Percentiles rank a stretch among this genome's conserved stretches.
Evolutionary conservation across 495 filamentous ascomycete species (phyloP).

Genomic region (Aspergillus sclerotioniger): DNA sequence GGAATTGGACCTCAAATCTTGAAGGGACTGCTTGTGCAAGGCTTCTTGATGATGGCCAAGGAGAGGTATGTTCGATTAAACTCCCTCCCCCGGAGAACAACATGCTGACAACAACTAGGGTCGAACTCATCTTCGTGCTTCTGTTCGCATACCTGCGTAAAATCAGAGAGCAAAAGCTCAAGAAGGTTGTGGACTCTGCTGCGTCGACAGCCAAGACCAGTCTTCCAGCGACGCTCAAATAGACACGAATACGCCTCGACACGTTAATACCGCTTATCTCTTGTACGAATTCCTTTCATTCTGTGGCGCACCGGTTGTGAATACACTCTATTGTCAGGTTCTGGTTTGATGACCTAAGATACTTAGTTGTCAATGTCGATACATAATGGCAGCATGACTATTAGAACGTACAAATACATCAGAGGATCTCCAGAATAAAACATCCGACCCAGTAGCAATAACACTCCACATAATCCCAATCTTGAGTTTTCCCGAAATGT

Average conservation of each 20-base stretch:
- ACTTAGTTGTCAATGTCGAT: neutral
- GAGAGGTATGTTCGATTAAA: constrained; percentile 67
- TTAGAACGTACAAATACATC: neutral
- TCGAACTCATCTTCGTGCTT: constrained; percentile 86
- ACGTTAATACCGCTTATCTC: constrained; percentile 10
- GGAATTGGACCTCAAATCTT: constrained; percentile 91
- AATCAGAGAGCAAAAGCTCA: constrained; percentile 67
- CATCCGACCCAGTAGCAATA: neutral
- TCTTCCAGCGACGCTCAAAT: constrained; percentile 47
- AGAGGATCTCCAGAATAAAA: neutral
- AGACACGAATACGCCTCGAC: constrained; percentile 13
- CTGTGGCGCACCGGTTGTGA: neutral
- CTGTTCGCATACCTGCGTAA: constrained; percentile 78
- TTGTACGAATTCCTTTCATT: constrained; percentile 15
- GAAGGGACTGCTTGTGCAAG: constrained; percentile 92
- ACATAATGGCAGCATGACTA: constrained; percentile 6
- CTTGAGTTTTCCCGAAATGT: neutral
- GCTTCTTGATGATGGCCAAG: constrained; percentile 98
- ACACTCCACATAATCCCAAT: neutral
- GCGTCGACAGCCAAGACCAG: constrained; percentile 41
- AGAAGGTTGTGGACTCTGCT: constrained; percentile 56
- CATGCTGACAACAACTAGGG: constrained; percentile 51
- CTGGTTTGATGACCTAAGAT: neutral
- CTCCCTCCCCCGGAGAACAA: neutral
- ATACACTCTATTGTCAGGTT: neutral